Conservation (phyloP, 768 basidiomycete genomes). For the Leucocoprinus birnbaumii region DNA sequence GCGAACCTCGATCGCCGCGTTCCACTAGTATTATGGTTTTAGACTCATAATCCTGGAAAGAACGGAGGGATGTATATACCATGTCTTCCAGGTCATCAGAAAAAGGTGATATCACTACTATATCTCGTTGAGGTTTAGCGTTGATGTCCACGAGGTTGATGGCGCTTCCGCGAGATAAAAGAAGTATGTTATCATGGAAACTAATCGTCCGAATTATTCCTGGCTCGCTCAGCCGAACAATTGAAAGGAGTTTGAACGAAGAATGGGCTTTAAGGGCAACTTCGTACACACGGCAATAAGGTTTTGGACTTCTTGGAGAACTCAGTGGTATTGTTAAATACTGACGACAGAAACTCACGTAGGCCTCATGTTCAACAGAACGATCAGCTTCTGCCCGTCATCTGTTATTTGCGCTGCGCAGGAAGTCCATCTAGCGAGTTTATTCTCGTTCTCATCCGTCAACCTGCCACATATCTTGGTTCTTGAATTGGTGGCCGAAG, state of each 20-base stretch:
- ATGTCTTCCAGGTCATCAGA: slow-evolving; percentile 29
- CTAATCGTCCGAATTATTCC: slow-evolving; percentile 3
- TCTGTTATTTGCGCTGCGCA: slow-evolving; percentile 3
- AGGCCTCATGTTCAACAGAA: slow-evolving; percentile 4
- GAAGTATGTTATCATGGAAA: slow-evolving; percentile 7
- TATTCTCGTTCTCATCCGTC: not conserved
- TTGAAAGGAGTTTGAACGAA: slow-evolving; percentile 3
- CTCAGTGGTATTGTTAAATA: not conserved
- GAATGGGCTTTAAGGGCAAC: slow-evolving; percentile 3
- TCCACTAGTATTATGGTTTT: slow-evolving; percentile 27
- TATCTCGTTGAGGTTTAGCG: slow-evolving; percentile 3
- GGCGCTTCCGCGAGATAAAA: slow-evolving; percentile 10
- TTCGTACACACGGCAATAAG: slow-evolving; percentile 5
- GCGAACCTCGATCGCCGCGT: slow-evolving; percentile 38
- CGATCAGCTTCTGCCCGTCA: slow-evolving; percentile 5
- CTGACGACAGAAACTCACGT: not conserved
- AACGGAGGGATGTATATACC: slow-evolving; percentile 21
- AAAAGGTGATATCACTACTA: slow-evolving; percentile 14
- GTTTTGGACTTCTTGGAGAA: not conserved
- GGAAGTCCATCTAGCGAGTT: not conserved
- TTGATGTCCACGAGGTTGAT: slow-evolving; percentile 8
- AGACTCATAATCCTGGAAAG: not conserved
- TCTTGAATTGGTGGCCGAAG: slow-evolving; percentile 2
- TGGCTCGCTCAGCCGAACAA: not conserved
- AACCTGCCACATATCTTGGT: slow-evolving; percentile 12